phyloP scores from a whole-genome alignment of 768 basidiomycete species.

The Tylopilus sp. region DNA sequence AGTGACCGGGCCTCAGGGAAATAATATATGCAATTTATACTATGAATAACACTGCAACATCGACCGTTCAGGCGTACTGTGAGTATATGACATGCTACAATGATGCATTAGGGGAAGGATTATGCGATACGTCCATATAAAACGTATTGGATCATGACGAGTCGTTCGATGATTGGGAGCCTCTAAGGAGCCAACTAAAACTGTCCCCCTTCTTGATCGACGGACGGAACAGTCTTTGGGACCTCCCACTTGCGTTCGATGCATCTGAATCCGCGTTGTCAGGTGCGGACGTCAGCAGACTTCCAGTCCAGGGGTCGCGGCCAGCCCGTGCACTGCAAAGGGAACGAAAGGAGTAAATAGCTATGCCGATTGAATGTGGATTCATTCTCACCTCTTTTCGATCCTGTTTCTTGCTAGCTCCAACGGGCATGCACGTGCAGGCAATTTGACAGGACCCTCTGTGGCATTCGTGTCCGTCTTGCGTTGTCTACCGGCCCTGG shows the following conservation, averaged over 20 bases:
- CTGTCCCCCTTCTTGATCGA: neutral
- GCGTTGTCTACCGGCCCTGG: slow-evolving; percentile 18
- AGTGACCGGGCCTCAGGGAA: neutral
- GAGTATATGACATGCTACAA: neutral
- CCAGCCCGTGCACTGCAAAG: neutral
- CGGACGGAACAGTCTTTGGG: slow-evolving; percentile 7
- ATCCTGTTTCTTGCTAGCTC: slow-evolving; percentile 15
- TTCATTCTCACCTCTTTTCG: slow-evolving; percentile 13
- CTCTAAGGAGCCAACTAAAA: slow-evolving; percentile 14
- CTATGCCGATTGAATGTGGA: neutral
- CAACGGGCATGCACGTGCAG: slow-evolving; percentile 11
- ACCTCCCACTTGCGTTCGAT: slow-evolving; percentile 11
- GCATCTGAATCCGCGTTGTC: slow-evolving; percentile 21
- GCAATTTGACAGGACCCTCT: neutral
- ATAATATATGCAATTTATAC: neutral
- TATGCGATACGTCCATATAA: neutral
- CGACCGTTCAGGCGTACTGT: neutral
- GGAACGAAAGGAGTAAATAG: neutral
- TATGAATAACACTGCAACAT: neutral
- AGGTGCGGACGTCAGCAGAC: neutral
- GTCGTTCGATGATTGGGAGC: neutral
- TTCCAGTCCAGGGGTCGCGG: slow-evolving; percentile 11
- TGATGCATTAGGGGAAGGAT: neutral
- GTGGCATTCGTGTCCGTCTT: neutral
- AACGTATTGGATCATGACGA: neutral